Evolutionary conservation across 129 eudicot species (phyloP).

Genomic region (Saposhnikovia divaricata): DNA sequence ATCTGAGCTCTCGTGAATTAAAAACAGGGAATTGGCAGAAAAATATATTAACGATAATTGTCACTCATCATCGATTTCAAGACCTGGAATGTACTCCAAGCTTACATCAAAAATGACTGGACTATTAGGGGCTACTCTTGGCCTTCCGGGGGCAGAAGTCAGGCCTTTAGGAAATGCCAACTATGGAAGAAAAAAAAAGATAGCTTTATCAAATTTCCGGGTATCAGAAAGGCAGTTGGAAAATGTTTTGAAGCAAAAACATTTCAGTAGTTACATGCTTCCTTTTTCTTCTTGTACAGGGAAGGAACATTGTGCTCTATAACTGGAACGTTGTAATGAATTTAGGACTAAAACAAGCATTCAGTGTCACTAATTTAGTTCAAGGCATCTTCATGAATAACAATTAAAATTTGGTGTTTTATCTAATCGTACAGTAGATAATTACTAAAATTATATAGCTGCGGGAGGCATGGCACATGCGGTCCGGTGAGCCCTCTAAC

Average conservation of each 20-base stretch:
- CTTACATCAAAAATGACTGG: conserved; percentile 95
- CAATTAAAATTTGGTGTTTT: background rate
- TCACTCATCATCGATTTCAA: conserved; percentile 57
- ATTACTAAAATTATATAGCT: background rate
- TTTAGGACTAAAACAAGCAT: background rate
- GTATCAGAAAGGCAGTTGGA: background rate
- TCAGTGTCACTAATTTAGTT: background rate
- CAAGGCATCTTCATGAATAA: background rate
- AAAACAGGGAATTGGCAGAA: background rate
- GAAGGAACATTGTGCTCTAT: background rate
- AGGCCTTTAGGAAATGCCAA: conserved; percentile 95
- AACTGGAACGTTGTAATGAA: background rate
- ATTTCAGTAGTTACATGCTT: background rate
- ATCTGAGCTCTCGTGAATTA: background rate
- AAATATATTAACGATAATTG: background rate
- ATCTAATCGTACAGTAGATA: background rate
- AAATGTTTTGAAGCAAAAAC: background rate
- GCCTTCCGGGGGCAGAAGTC: conserved; percentile 97
- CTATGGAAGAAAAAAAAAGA: conserved; percentile 23
- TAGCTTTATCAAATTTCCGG: background rate
- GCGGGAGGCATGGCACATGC: background rate
- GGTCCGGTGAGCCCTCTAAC: background rate
- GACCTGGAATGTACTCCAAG: conserved; percentile 93
- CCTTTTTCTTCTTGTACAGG: background rate
- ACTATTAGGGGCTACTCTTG: conserved; percentile 90